phyloP scores from a whole-genome alignment of 169 alveolate genomes.

The Plasmodium vivax region DNA sequence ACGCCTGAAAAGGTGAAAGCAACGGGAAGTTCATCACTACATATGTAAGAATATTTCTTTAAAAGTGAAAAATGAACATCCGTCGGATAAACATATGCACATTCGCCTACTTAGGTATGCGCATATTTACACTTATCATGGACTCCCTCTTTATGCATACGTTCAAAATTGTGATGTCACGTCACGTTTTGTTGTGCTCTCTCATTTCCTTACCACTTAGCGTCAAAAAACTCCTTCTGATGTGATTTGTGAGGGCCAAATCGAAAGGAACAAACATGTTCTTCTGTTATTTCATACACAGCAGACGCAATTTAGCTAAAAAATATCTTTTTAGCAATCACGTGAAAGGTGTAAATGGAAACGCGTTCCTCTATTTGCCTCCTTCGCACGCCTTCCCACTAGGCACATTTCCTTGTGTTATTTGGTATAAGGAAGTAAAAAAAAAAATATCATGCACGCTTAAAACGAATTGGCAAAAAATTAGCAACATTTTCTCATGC shows the following conservation, averaged over 20 bases:
- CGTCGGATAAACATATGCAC: neutral
- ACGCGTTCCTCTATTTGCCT: neutral
- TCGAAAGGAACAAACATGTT: neutral
- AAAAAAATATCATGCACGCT: neutral
- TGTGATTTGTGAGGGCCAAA: neutral
- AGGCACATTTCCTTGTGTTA: neutral
- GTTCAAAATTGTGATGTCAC: neutral
- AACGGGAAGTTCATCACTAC: neutral
- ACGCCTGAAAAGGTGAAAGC: conserved; percentile 30
- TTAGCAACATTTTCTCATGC: neutral
- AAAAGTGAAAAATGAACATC: neutral
- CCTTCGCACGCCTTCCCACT: neutral
- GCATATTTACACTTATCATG: neutral
- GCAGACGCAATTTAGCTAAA: neutral
- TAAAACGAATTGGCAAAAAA: neutral
- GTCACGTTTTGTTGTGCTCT: neutral
- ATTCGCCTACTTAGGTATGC: neutral
- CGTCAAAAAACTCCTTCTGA: neutral
- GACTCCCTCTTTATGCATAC: neutral
- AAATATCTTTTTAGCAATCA: neutral
- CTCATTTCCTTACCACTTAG: neutral
- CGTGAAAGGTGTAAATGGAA: neutral
- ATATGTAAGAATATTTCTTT: neutral
- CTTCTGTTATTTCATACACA: neutral
- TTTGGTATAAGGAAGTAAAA: neutral